Conservation (phyloP, 2,329 filamentous ascomycete species). For the Rhinocladiella mackenziei region DNA sequence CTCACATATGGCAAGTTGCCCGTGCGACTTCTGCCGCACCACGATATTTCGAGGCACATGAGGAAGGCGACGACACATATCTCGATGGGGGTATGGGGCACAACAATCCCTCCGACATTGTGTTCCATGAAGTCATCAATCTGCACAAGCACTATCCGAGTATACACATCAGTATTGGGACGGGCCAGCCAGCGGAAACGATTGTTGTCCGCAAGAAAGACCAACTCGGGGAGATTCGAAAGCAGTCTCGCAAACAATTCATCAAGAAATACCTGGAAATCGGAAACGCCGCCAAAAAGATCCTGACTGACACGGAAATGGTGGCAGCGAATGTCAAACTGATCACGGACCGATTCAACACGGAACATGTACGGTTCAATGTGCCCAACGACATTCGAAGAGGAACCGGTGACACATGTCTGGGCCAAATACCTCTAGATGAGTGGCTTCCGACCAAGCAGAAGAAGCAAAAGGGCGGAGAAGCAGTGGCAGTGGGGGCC, state of each 20-base stretch:
- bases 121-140: neutral
- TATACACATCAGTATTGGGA: neutral
- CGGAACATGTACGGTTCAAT: neutral
- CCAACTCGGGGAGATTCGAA: neutral
- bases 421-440: neutral
- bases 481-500: neutral
- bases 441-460: neutral
- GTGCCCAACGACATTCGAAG: neutral
- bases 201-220: neutral
- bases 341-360: neutral
- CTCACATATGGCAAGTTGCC: neutral
- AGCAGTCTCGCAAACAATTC: neutral
- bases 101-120: neutral
- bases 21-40: neutral
- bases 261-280: neutral
- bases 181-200: neutral
- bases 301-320: neutral
- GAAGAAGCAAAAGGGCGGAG: neutral
- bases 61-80: neutral
- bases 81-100: neutral
- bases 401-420: neutral
- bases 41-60: neutral
- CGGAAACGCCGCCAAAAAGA: neutral
- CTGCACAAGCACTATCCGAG: neutral
- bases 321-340: neutral